A percentile compares a stretch with the other conserved stretches of the same genome.
phyloP scores from a whole-genome alignment of 2,329 filamentous ascomycete genomes.

The Immersiporthe knoxdaviesiana region DNA sequence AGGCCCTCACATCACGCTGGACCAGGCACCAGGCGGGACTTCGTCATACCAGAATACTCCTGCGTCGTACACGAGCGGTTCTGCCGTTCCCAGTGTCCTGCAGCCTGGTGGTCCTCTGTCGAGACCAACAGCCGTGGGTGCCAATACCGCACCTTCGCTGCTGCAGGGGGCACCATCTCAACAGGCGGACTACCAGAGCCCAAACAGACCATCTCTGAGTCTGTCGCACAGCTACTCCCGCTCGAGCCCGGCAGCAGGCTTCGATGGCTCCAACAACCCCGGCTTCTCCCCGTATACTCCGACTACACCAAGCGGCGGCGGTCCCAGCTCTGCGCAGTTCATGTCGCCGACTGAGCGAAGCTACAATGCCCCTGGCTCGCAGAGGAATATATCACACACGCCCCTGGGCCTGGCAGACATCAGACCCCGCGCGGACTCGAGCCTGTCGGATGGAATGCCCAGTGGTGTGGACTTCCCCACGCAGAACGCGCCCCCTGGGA shows the following conservation, averaged over 20 bases:
- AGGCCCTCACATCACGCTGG: slow-evolving; percentile 56
- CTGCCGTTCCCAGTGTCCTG: slow-evolving; percentile 60
- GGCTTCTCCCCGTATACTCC: slow-evolving; percentile 60
- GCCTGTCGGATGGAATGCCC: slow-evolving; percentile 71
- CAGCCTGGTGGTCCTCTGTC: slow-evolving; percentile 53
- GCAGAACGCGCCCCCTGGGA: slow-evolving; percentile 67
- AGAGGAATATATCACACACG: slow-evolving; percentile 74
- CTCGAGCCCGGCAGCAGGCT: slow-evolving; percentile 72
- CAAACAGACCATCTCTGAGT: slow-evolving; percentile 67
- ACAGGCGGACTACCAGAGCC: slow-evolving; percentile 62
- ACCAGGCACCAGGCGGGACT: slow-evolving; percentile 46
- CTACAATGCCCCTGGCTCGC: slow-evolving; percentile 60
- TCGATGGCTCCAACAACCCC: slow-evolving; percentile 48
- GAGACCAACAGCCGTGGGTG: slow-evolving; percentile 39
- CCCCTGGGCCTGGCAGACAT: slow-evolving; percentile 92
- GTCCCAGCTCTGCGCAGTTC: slow-evolving; percentile 62
- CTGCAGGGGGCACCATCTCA: slow-evolving; percentile 50
- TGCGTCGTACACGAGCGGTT: slow-evolving; percentile 29
- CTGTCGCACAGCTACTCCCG: slow-evolving; percentile 78
- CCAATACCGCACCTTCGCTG: slow-evolving; percentile 50
- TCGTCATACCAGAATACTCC: slow-evolving; percentile 44
- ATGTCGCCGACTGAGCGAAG: slow-evolving; percentile 60
- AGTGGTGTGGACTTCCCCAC: slow-evolving; percentile 68
- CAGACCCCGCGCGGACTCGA: slow-evolving; percentile 81
- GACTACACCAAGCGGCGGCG: slow-evolving; percentile 66